Conservation (phyloP, 2,329 filamentous ascomycete species). For the Ophiostoma piceae region DNA sequence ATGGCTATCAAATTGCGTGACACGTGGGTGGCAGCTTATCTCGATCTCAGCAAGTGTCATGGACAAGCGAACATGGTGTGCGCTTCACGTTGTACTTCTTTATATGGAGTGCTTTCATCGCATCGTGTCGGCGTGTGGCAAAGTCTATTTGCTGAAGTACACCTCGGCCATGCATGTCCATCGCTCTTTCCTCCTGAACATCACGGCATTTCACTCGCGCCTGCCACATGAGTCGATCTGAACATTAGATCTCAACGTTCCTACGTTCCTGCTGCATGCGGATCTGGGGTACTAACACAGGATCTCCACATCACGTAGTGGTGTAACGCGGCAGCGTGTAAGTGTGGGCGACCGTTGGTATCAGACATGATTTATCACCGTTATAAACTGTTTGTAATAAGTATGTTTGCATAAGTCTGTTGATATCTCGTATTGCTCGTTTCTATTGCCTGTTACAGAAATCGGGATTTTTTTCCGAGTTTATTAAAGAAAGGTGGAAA, state of each 20-base stretch:
- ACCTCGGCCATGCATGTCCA: not conserved
- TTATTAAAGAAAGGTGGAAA: too few relatives aligned
- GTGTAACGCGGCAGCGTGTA: not conserved
- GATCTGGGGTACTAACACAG: conserved; percentile 1
- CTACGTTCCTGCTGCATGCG: not conserved
- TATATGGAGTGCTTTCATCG: not conserved
- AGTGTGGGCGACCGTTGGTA: not conserved
- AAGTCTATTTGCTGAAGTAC: too few relatives aligned
- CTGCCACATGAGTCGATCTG: not conserved
- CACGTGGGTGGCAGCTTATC: not conserved
- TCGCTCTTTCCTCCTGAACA: not conserved
- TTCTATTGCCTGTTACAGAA: too few relatives aligned
- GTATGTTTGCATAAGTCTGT: too few relatives aligned
- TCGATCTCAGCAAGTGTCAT: not conserved
- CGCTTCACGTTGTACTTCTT: too few relatives aligned
- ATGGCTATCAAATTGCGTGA: not conserved
- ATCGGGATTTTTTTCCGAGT: too few relatives aligned
- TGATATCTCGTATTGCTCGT: too few relatives aligned
- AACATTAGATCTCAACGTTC: not conserved
- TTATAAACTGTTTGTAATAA: too few relatives aligned
- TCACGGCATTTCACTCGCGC: not conserved
- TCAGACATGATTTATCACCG: not conserved
- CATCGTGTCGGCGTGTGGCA: too few relatives aligned
- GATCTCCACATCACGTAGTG: not conserved
- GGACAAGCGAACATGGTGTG: too few relatives aligned